Evolutionary conservation across 2,329 filamentous ascomycete genomes (phyloP).

Genomic region (Hymenoscyphus occultus): DNA sequence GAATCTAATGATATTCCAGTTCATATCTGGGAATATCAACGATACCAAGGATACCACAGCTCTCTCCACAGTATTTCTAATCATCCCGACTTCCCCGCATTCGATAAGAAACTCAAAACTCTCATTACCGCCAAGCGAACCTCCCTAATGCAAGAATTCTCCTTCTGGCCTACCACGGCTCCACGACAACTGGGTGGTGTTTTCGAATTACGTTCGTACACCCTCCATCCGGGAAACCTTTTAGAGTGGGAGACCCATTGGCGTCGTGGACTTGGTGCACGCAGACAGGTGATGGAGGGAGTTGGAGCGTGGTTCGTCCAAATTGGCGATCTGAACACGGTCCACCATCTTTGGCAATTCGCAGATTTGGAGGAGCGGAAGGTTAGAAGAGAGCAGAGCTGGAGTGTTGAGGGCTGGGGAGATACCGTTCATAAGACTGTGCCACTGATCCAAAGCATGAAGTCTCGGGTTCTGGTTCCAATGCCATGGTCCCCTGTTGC

Average conservation of each 20-base stretch:
- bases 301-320: conserved; percentile 99
- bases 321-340: conserved; percentile 94
- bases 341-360: conserved; percentile 98
- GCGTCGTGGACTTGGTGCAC: conserved; percentile 85
- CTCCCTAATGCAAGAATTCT: conserved; percentile 98
- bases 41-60: conserved; percentile 92
- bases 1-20: conserved; percentile 51
- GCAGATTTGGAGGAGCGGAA: conserved; percentile 94
- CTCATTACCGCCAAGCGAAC: conserved; percentile 81
- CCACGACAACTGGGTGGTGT: conserved; percentile 87
- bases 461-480: conserved; percentile 86
- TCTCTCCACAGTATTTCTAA: conserved; percentile 81
- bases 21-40: conserved; percentile 99
- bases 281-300: conserved; percentile 96
- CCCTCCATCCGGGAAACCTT: conserved; percentile 89
- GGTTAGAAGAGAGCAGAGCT: conserved; percentile 86
- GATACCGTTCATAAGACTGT: conserved; percentile 99
- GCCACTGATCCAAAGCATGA: conserved; percentile 93
- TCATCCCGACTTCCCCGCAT: conserved; percentile 79
- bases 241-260: conserved; percentile 99
- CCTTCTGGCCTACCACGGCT: conserved; percentile 95
- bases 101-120: conserved; percentile 80
- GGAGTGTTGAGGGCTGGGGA: conserved; percentile 92
- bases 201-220: conserved; percentile 96
- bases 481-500: conserved; percentile 96